Evolutionary conservation across 345 rosid species (phyloP).

Genomic region (Atalantia buxifolia): DNA sequence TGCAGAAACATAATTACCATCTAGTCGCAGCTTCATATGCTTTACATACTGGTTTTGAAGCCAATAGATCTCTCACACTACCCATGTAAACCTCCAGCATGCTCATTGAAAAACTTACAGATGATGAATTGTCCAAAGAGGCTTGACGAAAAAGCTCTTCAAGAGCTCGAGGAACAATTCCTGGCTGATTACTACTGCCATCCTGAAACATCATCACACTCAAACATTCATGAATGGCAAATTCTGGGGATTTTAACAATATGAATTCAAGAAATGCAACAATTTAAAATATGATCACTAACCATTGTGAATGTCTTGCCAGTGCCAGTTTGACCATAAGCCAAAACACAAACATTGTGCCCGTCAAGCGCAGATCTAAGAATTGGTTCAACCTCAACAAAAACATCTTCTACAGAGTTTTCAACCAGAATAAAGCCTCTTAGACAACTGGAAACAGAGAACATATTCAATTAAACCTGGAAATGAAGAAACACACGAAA

Average conservation of each 20-base stretch:
- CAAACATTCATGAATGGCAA: slow-evolving; percentile 7
- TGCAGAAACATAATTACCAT: slow-evolving; percentile 38
- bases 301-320: slow-evolving; percentile 97
- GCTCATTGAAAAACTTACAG: slow-evolving; percentile 72
- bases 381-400: slow-evolving; percentile 72
- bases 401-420: slow-evolving; percentile 72
- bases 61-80: slow-evolving; percentile 67
- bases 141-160: slow-evolving; percentile 58
- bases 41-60: slow-evolving; percentile 48
- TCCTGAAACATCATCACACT: slow-evolving; percentile 45
- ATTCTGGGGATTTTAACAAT: background rate
- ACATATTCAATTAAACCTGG: slow-evolving; percentile 8
- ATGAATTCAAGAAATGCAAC: background rate
- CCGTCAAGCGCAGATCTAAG: slow-evolving; percentile 93
- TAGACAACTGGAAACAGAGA: slow-evolving; percentile 20
- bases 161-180: slow-evolving; percentile 73
- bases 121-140: slow-evolving; percentile 39
- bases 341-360: slow-evolving; percentile 81
- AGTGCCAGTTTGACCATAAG: slow-evolving; percentile 94
- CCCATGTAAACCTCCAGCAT: slow-evolving; percentile 98
- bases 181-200: slow-evolving; percentile 63
- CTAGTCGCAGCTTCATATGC: slow-evolving; percentile 36
- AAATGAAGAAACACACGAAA: slow-evolving; percentile 3
- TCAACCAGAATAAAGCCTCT: slow-evolving; percentile 34
- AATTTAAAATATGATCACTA: slow-evolving; percentile 16